These are phyloP conservation scores for Nothophaeocryptopus gaeumannii DNA, from an alignment of 2,329 filamentous ascomycete genomes.

Conservation along the genomic window DNA sequence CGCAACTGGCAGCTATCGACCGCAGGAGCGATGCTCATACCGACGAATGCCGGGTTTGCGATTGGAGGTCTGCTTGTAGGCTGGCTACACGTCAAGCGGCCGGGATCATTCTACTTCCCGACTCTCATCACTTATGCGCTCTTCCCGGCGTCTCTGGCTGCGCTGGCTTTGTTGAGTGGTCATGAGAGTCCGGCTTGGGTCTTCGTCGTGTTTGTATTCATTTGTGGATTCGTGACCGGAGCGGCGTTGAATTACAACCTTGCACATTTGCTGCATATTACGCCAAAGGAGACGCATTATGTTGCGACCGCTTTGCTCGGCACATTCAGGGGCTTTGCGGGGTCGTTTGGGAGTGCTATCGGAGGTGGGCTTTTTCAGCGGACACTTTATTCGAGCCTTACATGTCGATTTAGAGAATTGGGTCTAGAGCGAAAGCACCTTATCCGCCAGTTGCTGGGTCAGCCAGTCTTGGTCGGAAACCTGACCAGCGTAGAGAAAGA, in stretches of 20 bases:
- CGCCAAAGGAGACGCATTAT: conserved; percentile 64
- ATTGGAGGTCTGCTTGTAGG: conserved; percentile 70
- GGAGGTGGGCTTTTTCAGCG: conserved; percentile 73
- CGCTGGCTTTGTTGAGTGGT: conserved; percentile 57
- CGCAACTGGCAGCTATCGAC: conserved; percentile 65
- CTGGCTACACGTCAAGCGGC: conserved; percentile 69
- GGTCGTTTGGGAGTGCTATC: conserved; percentile 75
- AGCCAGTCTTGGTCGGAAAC: conserved; percentile 53
- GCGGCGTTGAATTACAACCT: conserved; percentile 76
- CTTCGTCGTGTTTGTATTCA: conserved; percentile 62
- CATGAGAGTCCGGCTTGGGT: conserved; percentile 49
- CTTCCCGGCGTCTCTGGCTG: conserved; percentile 60
- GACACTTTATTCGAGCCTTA: conserved; percentile 55
- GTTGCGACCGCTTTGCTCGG: conserved; percentile 72
- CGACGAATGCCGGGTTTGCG: conserved; percentile 78
- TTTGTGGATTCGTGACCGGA: conserved; percentile 71
- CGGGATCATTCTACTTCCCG: conserved; percentile 66
- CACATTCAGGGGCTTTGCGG: conserved; percentile 78
- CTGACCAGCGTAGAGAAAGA: conserved; percentile 50
- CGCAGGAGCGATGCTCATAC: conserved; percentile 73
- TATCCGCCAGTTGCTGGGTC: conserved; percentile 56
- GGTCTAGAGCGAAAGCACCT: conserved; percentile 45
- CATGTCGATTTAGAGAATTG: conserved; percentile 54
- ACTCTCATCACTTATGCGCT: conserved; percentile 53
- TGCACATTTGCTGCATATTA: conserved; percentile 74